Evolutionary conservation across 2,329 filamentous ascomycete species (phyloP).

Genomic region (Stemphylium lycopersici): DNA sequence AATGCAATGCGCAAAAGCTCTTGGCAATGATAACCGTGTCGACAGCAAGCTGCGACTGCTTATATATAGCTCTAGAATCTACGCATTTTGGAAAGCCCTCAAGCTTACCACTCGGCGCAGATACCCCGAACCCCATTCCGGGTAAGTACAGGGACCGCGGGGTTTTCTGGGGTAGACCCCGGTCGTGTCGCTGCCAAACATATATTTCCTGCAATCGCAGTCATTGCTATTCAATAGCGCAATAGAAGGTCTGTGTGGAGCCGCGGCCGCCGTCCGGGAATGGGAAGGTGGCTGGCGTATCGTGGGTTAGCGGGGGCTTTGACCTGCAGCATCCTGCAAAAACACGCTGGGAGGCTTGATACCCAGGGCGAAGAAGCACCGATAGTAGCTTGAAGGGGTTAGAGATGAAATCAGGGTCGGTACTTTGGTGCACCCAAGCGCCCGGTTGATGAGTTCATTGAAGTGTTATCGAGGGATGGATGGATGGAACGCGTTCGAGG

Average conservation of each 20-base stretch:
- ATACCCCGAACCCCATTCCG: slow-evolving; percentile 24
- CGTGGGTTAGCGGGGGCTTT: background rate
- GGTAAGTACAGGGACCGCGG: slow-evolving; percentile 14
- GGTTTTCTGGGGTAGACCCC: slow-evolving; percentile 15
- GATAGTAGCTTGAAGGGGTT: background rate
- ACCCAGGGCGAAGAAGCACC: slow-evolving; percentile 6
- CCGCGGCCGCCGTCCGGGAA: slow-evolving; percentile 11
- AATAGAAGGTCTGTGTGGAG: background rate
- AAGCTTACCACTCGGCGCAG: slow-evolving; percentile 17
- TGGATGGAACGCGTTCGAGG: background rate
- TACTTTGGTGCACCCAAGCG: background rate
- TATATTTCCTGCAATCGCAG: slow-evolving; percentile 35
- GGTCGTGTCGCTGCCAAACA: slow-evolving; percentile 9
- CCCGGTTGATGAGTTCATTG: background rate
- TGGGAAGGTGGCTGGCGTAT: slow-evolving; percentile 15
- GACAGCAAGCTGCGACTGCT: too few species aligned
- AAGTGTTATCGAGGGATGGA: background rate
- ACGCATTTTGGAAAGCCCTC: background rate
- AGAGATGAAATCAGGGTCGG: background rate
- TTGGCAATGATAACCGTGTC: too few species aligned
- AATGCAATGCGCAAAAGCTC: too few species aligned
- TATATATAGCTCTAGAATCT: too few species aligned
- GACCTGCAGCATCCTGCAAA: too few species aligned
- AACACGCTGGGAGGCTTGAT: background rate
- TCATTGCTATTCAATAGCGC: slow-evolving; percentile 10